Evolutionary conservation across 140 eudicot species (phyloP), one percentile per base, ranked within the genome.

Genomic region (Bidens hawaiensis): DNA sequence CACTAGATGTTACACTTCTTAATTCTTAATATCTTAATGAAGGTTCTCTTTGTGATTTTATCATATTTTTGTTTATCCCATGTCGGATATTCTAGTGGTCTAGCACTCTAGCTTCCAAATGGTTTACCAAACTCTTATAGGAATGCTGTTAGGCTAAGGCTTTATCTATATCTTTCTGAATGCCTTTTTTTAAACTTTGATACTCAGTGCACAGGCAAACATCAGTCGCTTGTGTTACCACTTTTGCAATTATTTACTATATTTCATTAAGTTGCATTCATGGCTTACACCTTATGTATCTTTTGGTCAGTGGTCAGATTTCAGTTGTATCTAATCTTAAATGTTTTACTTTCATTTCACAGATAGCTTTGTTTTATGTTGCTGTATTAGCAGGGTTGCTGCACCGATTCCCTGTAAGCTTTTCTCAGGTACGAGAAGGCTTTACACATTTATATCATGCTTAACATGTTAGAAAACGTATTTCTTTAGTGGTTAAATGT

Each of bases 301-400:
- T 24, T 45, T 19, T 49, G 34, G 23, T 28, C 47, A 18, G 60
- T 45, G 69, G 45, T 27, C 43, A 23, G 45, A 47, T 48, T 34
- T 33, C 49, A 19, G 2, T 49, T 65, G 24, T 18, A 46, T 47
- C 57, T 60, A 27, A 70, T 50, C 38, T 49, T n/a, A 15, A 13
- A 18, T 10, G 6, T 25, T 64, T 27, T 24, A 67, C 58, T 34
- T 62, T 36, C 54, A 30, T 50, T 67, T 60, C 28, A 73, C 94
- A 94, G 99, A 85, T 94, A 70, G 93, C 94, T 31, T 60, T 88
- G 78, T 85, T 94, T 72, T 94, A 88, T 66, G 89, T 83, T 72
- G 99, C 99, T 45, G 86, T 94, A 71, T 94, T 94, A 48, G 99
- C 94, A 21, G 97, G 94, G 60, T 80, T 94, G 73, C 90, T 94